Base-by-base conservation (phyloP, 1,284 basidiomycete genomes). In the Boletus smithii region DNA sequence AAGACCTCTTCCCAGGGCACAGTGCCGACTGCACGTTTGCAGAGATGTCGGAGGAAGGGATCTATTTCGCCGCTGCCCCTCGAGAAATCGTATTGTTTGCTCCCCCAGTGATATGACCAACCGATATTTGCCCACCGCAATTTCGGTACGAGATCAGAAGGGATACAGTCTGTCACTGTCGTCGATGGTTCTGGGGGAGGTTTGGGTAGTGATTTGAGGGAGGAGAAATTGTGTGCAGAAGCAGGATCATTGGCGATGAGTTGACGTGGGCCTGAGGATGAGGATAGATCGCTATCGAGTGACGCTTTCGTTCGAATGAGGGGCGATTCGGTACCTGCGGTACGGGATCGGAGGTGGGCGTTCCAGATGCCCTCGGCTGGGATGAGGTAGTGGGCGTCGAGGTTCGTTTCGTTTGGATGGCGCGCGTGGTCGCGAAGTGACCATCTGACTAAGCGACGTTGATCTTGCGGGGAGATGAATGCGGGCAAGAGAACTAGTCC, bases 71-170 rank as follows among this genome's bases (percentile, higher is more conserved):
- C 83, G 46, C 78, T 81, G 1, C 78, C 78, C 54, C 74, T 79
- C 0, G 79, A 75, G 54, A 95, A 93, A 60, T 95, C 90, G 60
- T 97, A 97, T 49, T 88, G 83, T 60, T 95, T 97, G 22, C 82
- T 88, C 1, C 89, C 87, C 92, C 92, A 95, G 69, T 95, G 81
- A 65, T 97, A 97, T 44, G 81, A 88, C 82, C 88, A 90, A 5
- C 93, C 93, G 36, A 97, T 86, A 59, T 95, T 97, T 1, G 91
- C 88, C 93, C 93, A 97, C 31, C 93, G 77, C 30, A 97, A 65
- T 62, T 82, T 86, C 0, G 72, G 71, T n/a, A 92, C 55, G 5
- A 94, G 76, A 36, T 74, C 65, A 0, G 77, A 75, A 2, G 76
- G 63, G 3, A 62, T 56, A 1, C 67, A 53, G 0, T 84, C 73